These are phyloP conservation scores for Cordyceps cateniannulata DNA, from an alignment of 2,329 filamentous ascomycete genomes.

Conservation along the genomic window DNA sequence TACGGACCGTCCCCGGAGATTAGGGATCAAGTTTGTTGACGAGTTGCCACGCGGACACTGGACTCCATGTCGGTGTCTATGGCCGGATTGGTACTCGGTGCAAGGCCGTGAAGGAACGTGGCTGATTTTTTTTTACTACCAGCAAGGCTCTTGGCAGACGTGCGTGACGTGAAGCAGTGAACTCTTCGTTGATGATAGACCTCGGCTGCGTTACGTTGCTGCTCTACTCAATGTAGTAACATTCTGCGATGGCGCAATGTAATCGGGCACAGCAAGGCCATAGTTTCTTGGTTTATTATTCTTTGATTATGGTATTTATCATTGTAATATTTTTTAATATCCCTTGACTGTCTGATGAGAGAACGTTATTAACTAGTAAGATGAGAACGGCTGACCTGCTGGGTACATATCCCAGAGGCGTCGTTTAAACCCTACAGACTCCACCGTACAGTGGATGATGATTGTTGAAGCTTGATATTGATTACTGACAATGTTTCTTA, in stretches of 20 bases:
- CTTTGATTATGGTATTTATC: neutral
- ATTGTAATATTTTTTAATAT: neutral
- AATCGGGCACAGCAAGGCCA: neutral
- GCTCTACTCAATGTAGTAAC: neutral
- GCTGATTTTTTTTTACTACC: neutral
- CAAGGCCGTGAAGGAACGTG: neutral
- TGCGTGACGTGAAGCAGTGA: too few relatives aligned
- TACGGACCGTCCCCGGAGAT: too few relatives aligned
- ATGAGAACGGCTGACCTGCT: neutral
- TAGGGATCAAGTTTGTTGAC: too few relatives aligned
- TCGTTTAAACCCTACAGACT: neutral
- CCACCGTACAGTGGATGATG: neutral
- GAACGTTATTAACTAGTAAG: neutral
- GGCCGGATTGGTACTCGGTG: neutral
- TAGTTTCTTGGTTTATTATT: neutral
- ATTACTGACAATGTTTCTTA: neutral
- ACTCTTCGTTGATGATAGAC: neutral
- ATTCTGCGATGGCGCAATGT: neutral
- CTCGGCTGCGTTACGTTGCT: too few relatives aligned
- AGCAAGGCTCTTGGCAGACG: neutral
- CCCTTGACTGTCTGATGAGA: neutral
- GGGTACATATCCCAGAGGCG: slow-evolving; percentile 4
- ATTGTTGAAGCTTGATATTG: neutral
- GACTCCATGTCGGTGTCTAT: neutral
- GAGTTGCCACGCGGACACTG: too few relatives aligned